These are phyloP conservation scores for Globisporangium iwayamae DNA, from an alignment of 352 stramenopile species.

Conservation along the genomic window DNA sequence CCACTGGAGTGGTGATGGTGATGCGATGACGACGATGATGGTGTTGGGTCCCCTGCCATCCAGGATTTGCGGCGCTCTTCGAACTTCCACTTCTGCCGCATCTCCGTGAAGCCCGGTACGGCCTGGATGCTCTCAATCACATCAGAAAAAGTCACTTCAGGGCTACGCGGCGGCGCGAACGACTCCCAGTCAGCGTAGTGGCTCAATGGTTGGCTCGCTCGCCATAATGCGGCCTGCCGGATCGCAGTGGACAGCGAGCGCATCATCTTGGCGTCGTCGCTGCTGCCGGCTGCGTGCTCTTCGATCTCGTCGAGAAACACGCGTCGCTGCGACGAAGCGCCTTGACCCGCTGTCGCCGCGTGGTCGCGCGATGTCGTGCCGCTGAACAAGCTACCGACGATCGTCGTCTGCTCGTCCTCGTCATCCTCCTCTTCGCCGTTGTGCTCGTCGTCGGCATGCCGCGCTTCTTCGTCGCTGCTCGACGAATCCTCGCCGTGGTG, in stretches of 20 bases:
- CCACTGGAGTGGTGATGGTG: conserved; percentile 18
- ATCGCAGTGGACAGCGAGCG: conserved; percentile 73
- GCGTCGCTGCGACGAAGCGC: conserved; percentile 19
- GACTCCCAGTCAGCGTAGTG: conserved; percentile 67
- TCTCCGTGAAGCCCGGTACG: conserved; percentile 39
- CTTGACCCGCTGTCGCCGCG: conserved; percentile 16
- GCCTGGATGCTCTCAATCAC: conserved; percentile 64
- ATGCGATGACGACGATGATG: conserved; percentile 5
- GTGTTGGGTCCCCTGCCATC: conserved; percentile 55
- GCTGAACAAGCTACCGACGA: conserved; percentile 77
- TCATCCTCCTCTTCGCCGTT: conserved; percentile 45
- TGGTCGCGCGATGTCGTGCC: conserved; percentile 58
- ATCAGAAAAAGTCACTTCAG: conserved; percentile 73
- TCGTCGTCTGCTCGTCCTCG: conserved; percentile 67
- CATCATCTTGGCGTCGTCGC: conserved; percentile 65
- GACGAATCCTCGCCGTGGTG: conserved; percentile 59
- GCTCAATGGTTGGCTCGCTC: conserved; percentile 65
- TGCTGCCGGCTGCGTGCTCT: conserved; percentile 49
- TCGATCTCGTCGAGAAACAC: conserved; percentile 75
- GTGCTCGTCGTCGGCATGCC: conserved; percentile 35
- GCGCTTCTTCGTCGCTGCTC: conserved; percentile 70
- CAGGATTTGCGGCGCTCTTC: conserved; percentile 74
- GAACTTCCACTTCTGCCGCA: conserved; percentile 40
- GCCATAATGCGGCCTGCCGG: conserved; percentile 74
- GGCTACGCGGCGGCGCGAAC: conserved; percentile 46